Conservation (phyloP, 257 asterid genomes). For the Gynochthodes officinalis region DNA sequence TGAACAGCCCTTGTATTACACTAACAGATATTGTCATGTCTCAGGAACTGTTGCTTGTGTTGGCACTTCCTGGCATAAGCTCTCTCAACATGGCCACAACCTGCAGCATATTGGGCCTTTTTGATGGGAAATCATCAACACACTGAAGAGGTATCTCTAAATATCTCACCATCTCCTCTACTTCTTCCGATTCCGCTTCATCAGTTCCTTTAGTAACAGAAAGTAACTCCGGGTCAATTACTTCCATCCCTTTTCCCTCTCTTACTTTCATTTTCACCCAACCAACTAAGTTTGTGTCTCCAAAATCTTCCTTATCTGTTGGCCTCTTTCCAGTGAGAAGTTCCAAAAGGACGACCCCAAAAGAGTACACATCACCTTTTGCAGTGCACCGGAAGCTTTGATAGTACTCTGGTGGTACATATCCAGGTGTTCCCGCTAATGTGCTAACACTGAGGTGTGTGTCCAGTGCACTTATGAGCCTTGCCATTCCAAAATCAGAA, state of each 20-base stretch:
- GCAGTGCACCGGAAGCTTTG: slow-evolving; percentile 97
- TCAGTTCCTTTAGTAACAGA: slow-evolving; percentile 44
- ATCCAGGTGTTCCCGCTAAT: slow-evolving; percentile 92
- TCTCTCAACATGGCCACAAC: slow-evolving; percentile 92
- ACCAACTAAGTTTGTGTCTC: slow-evolving; percentile 89
- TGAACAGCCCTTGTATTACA: slow-evolving; percentile 4
- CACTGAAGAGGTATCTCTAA: slow-evolving; percentile 77
- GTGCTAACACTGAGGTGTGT: slow-evolving; percentile 89
- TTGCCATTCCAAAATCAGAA: slow-evolving; percentile 93
- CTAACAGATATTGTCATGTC: background rate
- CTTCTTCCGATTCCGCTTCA: slow-evolving; percentile 66
- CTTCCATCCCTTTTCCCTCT: slow-evolving; percentile 90
- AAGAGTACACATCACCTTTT: slow-evolving; percentile 84
- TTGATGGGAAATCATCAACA: slow-evolving; percentile 92
- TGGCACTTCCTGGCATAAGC: slow-evolving; percentile 43
- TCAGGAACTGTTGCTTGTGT: slow-evolving; percentile 53
- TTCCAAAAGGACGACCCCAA: slow-evolving; percentile 80
- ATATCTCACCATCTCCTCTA: slow-evolving; percentile 86
- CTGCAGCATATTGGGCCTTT: slow-evolving; percentile 87
- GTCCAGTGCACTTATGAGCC: slow-evolving; percentile 85
- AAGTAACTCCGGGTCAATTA: slow-evolving; percentile 55
- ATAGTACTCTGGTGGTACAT: slow-evolving; percentile 94
- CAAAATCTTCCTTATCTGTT: slow-evolving; percentile 92
- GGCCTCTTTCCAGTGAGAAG: slow-evolving; percentile 85
- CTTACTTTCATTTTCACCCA: slow-evolving; percentile 93